Conservation (phyloP, 805 yeast species). For the Yueomyces sinensis region DNA sequence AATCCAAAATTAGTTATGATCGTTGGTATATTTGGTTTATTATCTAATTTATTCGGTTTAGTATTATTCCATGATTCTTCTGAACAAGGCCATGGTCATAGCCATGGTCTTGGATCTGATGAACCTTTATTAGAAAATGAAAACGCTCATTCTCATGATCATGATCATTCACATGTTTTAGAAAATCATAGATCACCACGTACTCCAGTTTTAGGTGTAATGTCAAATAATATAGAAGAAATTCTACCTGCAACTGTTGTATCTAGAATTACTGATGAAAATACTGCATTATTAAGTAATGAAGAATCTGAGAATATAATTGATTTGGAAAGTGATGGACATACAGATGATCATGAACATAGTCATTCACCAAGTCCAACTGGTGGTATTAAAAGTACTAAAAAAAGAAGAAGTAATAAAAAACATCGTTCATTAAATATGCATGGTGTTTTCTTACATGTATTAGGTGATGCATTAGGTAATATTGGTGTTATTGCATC, state of each 20-base stretch:
- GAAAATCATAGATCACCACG: slow-evolving; percentile 6
- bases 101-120: slow-evolving; percentile 13
- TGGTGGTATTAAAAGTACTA: background rate
- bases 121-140: slow-evolving; percentile 1
- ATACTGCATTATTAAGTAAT: slow-evolving; percentile 22
- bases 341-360: no score
- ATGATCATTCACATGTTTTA: slow-evolving; percentile 2
- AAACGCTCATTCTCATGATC: slow-evolving; percentile 17
- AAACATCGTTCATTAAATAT: slow-evolving; percentile 66
- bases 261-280: slow-evolving; percentile 21
- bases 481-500: slow-evolving; percentile 85
- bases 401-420: slow-evolving; percentile 3
- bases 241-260: slow-evolving; percentile 18
- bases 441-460: slow-evolving; percentile 96
- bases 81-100: slow-evolving; percentile 42
- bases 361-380: background rate
- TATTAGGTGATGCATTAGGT: slow-evolving; percentile 91
- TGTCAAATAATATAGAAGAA: slow-evolving; percentile 9
- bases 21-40: slow-evolving; percentile 75
- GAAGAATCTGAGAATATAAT: slow-evolving; percentile 16
- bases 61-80: slow-evolving; percentile 65
- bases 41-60: slow-evolving; percentile 74
- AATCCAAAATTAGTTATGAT: slow-evolving; percentile 72
- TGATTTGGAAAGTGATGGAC: background rate
- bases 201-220: no score